Conservation (phyloP, 495 filamentous ascomycete genomes). For the Acidiella bohemica region DNA sequence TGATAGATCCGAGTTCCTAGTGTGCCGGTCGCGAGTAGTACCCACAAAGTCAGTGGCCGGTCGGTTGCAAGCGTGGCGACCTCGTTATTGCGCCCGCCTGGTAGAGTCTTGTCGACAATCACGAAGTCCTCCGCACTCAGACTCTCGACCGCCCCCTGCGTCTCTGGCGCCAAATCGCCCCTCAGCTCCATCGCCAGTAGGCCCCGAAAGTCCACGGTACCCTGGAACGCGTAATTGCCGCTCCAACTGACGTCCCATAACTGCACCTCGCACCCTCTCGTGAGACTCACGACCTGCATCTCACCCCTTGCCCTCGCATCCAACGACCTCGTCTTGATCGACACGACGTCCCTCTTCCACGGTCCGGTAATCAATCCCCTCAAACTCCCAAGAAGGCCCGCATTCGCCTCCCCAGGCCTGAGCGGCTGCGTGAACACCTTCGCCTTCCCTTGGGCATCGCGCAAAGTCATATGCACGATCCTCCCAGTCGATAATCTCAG, state of each 20-base stretch:
- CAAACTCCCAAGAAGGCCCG: conserved; percentile 64
- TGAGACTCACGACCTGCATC: conserved; percentile 66
- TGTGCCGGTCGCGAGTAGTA: conserved; percentile 16
- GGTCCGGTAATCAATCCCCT: conserved; percentile 48
- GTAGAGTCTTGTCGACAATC: conserved; percentile 22
- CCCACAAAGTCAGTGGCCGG: conserved; percentile 11
- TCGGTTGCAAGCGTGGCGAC: conserved; percentile 16
- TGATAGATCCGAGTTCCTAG: conserved; percentile 22
- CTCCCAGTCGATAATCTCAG: conserved; percentile 71
- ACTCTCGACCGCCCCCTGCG: conserved; percentile 13
- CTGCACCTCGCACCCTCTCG: conserved; percentile 58
- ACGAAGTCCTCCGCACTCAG: conserved; percentile 37
- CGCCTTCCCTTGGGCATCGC: conserved; percentile 75
- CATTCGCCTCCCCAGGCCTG: conserved; percentile 26
- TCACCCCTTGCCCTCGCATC: conserved; percentile 65
- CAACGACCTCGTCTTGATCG: conserved; percentile 54
- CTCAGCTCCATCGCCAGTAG: conserved; percentile 22
- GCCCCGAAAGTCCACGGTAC: conserved; percentile 38
- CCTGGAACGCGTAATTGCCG: conserved; percentile 47
- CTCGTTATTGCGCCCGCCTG: conserved; percentile 17
- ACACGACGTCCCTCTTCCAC: conserved; percentile 60
- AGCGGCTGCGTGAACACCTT: conserved; percentile 63
- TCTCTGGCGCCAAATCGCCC: conserved; percentile 2
- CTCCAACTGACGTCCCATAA: conserved; percentile 80
- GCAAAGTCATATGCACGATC: conserved; percentile 67